Evolutionary conservation across 371 early-diverging fungal genomes (phyloP).

Genomic region (Coemansia sp.): DNA sequence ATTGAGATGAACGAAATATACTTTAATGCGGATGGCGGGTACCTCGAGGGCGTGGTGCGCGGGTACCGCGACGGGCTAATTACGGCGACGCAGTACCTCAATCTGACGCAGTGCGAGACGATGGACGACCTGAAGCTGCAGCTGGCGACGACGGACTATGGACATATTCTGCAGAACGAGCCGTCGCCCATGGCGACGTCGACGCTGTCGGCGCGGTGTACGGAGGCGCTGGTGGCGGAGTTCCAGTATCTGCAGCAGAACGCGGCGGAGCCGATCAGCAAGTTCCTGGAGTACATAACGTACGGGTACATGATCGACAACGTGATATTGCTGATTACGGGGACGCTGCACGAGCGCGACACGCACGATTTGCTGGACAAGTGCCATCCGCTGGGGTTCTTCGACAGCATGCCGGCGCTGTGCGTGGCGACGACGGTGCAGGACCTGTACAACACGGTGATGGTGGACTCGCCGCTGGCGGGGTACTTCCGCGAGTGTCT

Average conservation of each 20-base stretch:
- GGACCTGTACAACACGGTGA: conserved; percentile 93
- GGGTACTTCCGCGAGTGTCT: conserved; percentile 97
- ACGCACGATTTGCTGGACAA: conserved; percentile 88
- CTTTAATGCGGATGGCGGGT: conserved; percentile 92
- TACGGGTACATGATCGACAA: conserved; percentile 99
- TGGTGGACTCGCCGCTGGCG: conserved; percentile 97
- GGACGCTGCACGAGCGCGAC: conserved; percentile 97
- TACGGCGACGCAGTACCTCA: conserved; percentile 78
- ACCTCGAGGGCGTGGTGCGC: conserved; percentile 91
- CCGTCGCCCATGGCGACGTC: conserved; percentile 95
- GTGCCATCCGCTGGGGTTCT: conserved; percentile 95
- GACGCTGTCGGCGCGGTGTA: conserved; percentile 81
- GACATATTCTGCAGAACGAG: conserved; percentile 90
- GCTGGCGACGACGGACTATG: conserved; percentile 94
- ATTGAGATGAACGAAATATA: conserved; percentile 47
- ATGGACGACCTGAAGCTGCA: conserved; percentile 94
- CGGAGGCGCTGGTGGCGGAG: conserved; percentile 87
- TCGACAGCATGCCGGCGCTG: conserved; percentile 96
- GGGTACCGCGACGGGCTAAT: conserved; percentile 91
- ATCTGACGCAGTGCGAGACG: conserved; percentile 97
- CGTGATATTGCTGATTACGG: conserved; percentile 95
- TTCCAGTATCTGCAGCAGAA: conserved; percentile 90
- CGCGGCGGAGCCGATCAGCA: conserved; percentile 78
- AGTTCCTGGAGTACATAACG: conserved; percentile 96
- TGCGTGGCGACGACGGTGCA: conserved; percentile 95